These are phyloP conservation scores for Cladophialophora exuberans DNA, from an alignment of 2,329 filamentous ascomycete genomes.

Conservation along the genomic window DNA sequence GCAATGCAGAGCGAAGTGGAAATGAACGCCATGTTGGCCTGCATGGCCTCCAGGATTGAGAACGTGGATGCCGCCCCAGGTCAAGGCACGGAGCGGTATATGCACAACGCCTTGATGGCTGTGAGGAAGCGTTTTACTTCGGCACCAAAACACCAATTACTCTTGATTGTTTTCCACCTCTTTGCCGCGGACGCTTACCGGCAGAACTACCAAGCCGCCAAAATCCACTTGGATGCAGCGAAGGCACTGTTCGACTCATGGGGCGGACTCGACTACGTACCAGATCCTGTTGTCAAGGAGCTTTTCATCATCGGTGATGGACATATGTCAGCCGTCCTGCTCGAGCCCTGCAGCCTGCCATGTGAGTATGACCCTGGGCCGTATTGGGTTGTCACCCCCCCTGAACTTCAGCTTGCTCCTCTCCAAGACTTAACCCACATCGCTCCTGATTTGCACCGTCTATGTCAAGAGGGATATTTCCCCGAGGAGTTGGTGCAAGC, in stretches of 20 bases:
- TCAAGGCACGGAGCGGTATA: constrained; percentile 29
- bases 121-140: constrained; percentile 25
- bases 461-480: constrained; percentile 10
- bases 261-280: constrained; percentile 27
- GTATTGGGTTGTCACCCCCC: constrained; percentile 26
- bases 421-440: constrained; percentile 21
- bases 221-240: constrained; percentile 31
- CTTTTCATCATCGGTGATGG: constrained; percentile 31
- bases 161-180: constrained; percentile 31
- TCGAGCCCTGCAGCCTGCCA: constrained; percentile 29
- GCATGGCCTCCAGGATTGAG: constrained; percentile 30
- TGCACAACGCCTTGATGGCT: constrained; percentile 27
- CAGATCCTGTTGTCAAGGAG: constrained; percentile 26
- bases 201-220: constrained; percentile 29
- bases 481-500: constrained; percentile 23
- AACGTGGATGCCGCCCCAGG: constrained; percentile 26
- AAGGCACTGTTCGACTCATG: constrained; percentile 26
- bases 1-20: constrained; percentile 31
- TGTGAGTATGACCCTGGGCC: constrained; percentile 30
- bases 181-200: constrained; percentile 31
- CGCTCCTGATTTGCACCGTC: constrained; percentile 17
- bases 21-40: constrained; percentile 32
- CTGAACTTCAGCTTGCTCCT: constrained; percentile 21
- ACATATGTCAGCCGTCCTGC: constrained; percentile 26
- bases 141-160: constrained; percentile 27